Percentiles rank a stretch among this genome's conserved stretches.
Conservation (phyloP, 1,284 basidiomycete species). For the Fomitiporia mediterranea region DNA sequence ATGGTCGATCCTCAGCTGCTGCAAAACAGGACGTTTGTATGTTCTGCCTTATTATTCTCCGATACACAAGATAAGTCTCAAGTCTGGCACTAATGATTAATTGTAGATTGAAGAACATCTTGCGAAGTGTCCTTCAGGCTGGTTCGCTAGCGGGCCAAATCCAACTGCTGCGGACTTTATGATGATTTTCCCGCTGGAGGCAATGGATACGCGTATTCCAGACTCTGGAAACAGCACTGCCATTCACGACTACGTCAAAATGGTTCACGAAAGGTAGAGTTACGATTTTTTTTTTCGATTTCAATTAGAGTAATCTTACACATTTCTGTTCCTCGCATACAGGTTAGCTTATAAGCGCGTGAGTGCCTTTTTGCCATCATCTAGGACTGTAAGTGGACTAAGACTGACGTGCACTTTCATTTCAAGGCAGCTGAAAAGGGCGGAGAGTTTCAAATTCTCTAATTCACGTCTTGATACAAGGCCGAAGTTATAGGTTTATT, state of each 20-base stretch:
- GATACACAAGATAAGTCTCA: not conserved
- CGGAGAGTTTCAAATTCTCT: conserved; percentile 8
- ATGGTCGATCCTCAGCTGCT: conserved; percentile 32
- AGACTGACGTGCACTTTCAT: not conserved
- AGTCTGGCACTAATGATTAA: conserved; percentile 10
- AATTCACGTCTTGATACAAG: too few species aligned
- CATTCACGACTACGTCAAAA: conserved; percentile 30
- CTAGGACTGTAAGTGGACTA: too few species aligned
- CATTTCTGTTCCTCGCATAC: not conserved
- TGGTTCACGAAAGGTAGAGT: conserved; percentile 31
- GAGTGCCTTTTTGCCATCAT: conserved; percentile 14
- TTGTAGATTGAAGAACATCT: conserved; percentile 36
- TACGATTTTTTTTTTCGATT: not conserved
- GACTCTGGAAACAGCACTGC: conserved; percentile 24
- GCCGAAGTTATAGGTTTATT: too few species aligned
- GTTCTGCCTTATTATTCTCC: conserved; percentile 11
- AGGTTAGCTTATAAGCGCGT: conserved; percentile 31
- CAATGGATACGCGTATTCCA: conserved; percentile 16
- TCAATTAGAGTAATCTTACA: not conserved
- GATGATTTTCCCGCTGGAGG: conserved; percentile 37
- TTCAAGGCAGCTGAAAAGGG: conserved; percentile 17
- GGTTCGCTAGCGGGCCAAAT: conserved; percentile 35
- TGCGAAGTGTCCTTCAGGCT: conserved; percentile 27
- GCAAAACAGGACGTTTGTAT: conserved; percentile 31
- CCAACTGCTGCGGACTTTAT: conserved; percentile 40